Evolutionary conservation across 2,329 filamentous ascomycete genomes (phyloP).

Genomic region (Botrytis tulipae): DNA sequence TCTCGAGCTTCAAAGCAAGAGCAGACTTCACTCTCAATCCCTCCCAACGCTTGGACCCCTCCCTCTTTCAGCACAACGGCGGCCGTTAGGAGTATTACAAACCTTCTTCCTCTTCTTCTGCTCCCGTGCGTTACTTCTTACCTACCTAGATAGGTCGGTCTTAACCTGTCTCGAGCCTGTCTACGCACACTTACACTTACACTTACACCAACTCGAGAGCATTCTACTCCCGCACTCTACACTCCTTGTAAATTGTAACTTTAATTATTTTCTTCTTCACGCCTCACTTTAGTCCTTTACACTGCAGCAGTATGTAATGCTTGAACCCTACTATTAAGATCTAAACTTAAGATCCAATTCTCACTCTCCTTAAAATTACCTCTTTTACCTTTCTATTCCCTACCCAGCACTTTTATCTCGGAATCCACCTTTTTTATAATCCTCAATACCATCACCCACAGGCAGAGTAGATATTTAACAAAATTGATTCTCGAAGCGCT

Average conservation of each 20-base stretch:
- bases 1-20: not conserved
- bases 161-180: no score
- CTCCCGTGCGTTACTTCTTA: not conserved
- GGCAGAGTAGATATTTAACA: not conserved
- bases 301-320: constrained; percentile 17
- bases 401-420: not conserved
- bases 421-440: not conserved
- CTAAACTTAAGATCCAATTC: constrained; percentile 6
- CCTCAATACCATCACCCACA: not conserved
- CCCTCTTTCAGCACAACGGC: not conserved
- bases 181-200: no score
- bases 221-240: not conserved
- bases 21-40: not conserved
- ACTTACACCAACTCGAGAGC: not conserved
- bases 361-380: constrained; percentile 14
- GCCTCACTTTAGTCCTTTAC: not conserved
- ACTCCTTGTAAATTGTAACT: not conserved
- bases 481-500: not conserved
- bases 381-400: not conserved
- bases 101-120: not conserved
- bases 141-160: no score
- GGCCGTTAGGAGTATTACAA: not conserved
- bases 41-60: not conserved
- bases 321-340: constrained; percentile 16
- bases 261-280: not conserved